Base-by-base conservation (phyloP, 257 asterid genomes). In the Striga asiatica region DNA sequence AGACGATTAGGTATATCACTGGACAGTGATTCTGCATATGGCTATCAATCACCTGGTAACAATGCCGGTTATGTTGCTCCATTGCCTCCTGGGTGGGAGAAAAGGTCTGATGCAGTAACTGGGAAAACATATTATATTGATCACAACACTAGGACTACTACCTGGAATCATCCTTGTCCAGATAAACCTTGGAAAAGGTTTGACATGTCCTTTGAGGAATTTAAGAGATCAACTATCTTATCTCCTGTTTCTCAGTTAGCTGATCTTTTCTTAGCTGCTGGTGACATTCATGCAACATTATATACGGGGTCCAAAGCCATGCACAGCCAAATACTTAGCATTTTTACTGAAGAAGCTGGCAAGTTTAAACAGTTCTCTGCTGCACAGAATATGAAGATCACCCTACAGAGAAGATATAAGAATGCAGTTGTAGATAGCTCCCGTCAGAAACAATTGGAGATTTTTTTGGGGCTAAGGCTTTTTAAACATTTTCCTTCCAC, bases 251-350 rank as follows among this genome's bases (percentile, higher is more conserved):
- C 94, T 68, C 94, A 78, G 56, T 65, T 91, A 65, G 85, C 98
- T 71, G 98, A 91, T 71, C 67, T 91, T 57, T 91, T 91, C 68
- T 66, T 91, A 64, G 58, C 72, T 63, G 96, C 98, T 52, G 98
- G 98, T 60, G 98, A 91, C 72, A 84, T 81, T 67, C 98, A 91
- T 50, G 98, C 98, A 29, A 91, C 98, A 3, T 46, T 91, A 27
- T 91, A 91, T 67, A 84, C 97, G 54, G 98, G 98, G 58, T 91
- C 98, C 48, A 91, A 87, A 74, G 98, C 98, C 47, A 91, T 91
- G 98, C 98, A 91, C 68, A 91, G 98, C 75, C 98, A 91, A 79
- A 91, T 91, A 66, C 97, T 91, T 67, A 91, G 88, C 93, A 87
- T 91, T 72, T 91, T 91, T 69, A 91, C 64, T 47, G 97, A 87